These are phyloP conservation scores for Coemansia sp. DNA, from an alignment of 192 early-diverging fungal species.

Conservation along the genomic window DNA sequence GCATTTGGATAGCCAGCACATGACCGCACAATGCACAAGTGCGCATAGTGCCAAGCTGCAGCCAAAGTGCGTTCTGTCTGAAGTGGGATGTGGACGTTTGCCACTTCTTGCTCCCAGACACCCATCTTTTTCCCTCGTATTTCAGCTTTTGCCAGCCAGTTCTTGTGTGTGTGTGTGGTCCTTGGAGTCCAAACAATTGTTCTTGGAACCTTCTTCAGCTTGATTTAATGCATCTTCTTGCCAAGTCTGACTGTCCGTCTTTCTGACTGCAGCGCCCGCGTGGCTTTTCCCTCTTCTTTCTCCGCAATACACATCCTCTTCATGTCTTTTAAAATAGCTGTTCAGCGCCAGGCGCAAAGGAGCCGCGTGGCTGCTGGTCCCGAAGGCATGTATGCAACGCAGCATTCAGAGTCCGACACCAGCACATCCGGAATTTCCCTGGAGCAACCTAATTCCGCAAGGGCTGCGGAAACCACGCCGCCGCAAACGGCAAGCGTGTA, in stretches of 20 bases:
- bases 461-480: background rate
- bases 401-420: background rate
- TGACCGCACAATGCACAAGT: background rate
- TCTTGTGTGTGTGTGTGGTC: background rate
- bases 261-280: background rate
- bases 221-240: background rate
- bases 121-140: background rate
- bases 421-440: background rate
- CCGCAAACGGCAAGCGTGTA: background rate
- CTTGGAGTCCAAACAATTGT: background rate
- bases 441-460: background rate
- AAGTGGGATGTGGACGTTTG: background rate
- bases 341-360: slow-evolving; percentile 2
- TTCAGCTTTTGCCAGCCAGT: background rate
- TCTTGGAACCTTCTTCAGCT: background rate
- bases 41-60: background rate
- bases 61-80: background rate
- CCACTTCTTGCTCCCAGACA: background rate
- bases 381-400: background rate
- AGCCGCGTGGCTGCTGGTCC: background rate
- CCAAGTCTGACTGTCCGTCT: background rate
- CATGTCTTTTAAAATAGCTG: background rate
- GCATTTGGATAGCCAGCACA: background rate
- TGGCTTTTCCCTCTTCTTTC: background rate
- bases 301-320: background rate